Base-by-base conservation (phyloP, 2,329 filamentous ascomycete genomes). In the Tolypocladium guangdongense region DNA sequence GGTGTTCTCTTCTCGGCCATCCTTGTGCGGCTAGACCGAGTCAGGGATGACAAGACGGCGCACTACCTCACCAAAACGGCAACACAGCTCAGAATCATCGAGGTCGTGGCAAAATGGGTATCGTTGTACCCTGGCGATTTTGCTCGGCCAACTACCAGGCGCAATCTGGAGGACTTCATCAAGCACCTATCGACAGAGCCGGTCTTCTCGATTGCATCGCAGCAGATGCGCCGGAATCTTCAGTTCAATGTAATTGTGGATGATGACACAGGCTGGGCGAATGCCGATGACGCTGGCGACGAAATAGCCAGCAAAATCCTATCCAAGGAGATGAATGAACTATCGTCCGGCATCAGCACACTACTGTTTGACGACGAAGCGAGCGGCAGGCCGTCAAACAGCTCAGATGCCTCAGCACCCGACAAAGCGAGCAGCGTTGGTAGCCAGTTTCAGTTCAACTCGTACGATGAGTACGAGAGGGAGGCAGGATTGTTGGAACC, bases 181-280 rank as follows among this genome's bases (percentile, higher is more conserved):
- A 71, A 75, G 20, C 80, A 84, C 41, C 73, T 97, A n/a, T 80
- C 88, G 24, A 80, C 79, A 6, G 87, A 88, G 58, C 84, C 88
- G 11, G 87, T 95, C 50, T 96, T 95, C 68, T 83, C 88, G 22
- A 84, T 88, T 20, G 89, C 91, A 3, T 88, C 90, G 4, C 86
- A 88, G 60, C 90, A 96, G 64, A 93, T 99, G 71, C 80, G 83
- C 22, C 78, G 80, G n/a, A 84, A 88, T 61, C 74, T 97, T 18
- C 87, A 91, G 47, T 76, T 78, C 50, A 77, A 76, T 54, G 84
- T 90, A 2, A 75, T 82, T 7, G 88, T 95, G 62, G 91, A 97
- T 64, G 93, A 97, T 63, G 92, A 99, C 65, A 87, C 87, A 0
- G 84, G 87, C 14, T 99, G 93, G 93, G 90, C 88, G n/a, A 88